Conservation (phyloP, 2,329 filamentous ascomycete genomes). For the Microsporum ferrugineum region DNA sequence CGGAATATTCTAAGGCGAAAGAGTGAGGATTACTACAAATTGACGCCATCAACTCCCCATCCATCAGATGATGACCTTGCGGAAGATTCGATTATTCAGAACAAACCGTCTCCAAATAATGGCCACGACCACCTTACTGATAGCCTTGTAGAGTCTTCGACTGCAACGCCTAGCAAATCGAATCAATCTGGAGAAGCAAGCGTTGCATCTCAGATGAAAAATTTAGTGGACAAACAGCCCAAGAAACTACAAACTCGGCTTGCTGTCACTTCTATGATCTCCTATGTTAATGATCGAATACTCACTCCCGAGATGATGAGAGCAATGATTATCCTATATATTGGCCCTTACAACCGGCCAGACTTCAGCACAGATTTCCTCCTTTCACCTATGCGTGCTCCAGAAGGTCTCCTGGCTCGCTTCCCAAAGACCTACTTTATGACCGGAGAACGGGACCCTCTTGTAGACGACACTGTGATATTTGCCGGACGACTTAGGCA, state of each 20-base stretch:
- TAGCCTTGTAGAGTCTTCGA: conserved; percentile 9
- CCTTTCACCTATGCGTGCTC: conserved; percentile 78
- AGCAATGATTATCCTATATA: conserved; percentile 96
- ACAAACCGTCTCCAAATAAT: conserved; percentile 4
- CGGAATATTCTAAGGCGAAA: conserved; percentile 68
- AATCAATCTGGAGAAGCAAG: conserved; percentile 23
- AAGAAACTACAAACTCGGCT: conserved; percentile 63
- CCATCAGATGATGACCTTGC: conserved; percentile 64
- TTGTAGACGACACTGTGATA: conserved; percentile 94
- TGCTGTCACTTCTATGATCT: conserved; percentile 92
- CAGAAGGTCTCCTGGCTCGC: conserved; percentile 66
- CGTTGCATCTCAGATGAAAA: conserved; percentile 28
- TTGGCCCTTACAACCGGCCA: conserved; percentile 83
- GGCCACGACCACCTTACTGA: neutral
- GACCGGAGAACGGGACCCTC: conserved; percentile 85
- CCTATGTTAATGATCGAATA: conserved; percentile 92
- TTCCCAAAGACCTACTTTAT: conserved; percentile 93
- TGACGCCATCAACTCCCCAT: conserved; percentile 70
- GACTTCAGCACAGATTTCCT: conserved; percentile 88
- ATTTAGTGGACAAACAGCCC: conserved; percentile 30
- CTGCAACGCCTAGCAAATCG: conserved; percentile 17
- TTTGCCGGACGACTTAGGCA: conserved; percentile 82
- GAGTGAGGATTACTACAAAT: conserved; percentile 73
- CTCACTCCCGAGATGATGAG: conserved; percentile 97
- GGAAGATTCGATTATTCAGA: conserved; percentile 26